A percentile compares a stretch with the other conserved stretches of the same genome.
Conservation (phyloP, 306 rosid genomes). For the Dalbergia cultrata region DNA sequence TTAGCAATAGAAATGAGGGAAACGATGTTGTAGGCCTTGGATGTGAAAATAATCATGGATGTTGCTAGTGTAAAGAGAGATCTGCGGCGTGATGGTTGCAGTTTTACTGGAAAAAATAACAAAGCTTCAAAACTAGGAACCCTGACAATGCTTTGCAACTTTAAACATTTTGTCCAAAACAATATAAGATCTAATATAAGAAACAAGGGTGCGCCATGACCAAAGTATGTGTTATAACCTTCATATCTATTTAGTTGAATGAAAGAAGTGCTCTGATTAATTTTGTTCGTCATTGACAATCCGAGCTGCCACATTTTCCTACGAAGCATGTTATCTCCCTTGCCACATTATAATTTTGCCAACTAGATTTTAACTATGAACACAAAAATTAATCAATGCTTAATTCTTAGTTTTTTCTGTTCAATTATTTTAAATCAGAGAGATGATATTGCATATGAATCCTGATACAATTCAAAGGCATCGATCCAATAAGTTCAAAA, state of each 20-base stretch:
- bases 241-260: conserved; percentile 18
- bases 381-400: neutral
- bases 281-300: conserved; percentile 12
- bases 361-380: conserved; percentile 29
- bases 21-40: conserved; percentile 74
- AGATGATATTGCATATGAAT: conserved; percentile 19
- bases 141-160: conserved; percentile 37
- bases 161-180: conserved; percentile 29
- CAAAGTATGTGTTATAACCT: neutral
- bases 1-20: conserved; percentile 72
- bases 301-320: conserved; percentile 17
- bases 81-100: conserved; percentile 89
- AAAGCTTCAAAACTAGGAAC: conserved; percentile 45
- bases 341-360: conserved; percentile 5
- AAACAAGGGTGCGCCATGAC: conserved; percentile 25
- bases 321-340: conserved; percentile 23
- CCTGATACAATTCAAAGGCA: conserved; percentile 31
- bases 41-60: conserved; percentile 81
- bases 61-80: conserved; percentile 87
- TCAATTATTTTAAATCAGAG: conserved; percentile 33
- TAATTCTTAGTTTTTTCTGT: conserved; percentile 1
- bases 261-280: conserved; percentile 22
- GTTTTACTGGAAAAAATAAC: conserved; percentile 62
- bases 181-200: conserved; percentile 21
- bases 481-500: conserved; percentile 27